A percentile compares a stretch with the other conserved stretches of the same genome.
phyloP scores from a whole-genome alignment of 805 yeast species.

The Monosporozyma siamensis region DNA sequence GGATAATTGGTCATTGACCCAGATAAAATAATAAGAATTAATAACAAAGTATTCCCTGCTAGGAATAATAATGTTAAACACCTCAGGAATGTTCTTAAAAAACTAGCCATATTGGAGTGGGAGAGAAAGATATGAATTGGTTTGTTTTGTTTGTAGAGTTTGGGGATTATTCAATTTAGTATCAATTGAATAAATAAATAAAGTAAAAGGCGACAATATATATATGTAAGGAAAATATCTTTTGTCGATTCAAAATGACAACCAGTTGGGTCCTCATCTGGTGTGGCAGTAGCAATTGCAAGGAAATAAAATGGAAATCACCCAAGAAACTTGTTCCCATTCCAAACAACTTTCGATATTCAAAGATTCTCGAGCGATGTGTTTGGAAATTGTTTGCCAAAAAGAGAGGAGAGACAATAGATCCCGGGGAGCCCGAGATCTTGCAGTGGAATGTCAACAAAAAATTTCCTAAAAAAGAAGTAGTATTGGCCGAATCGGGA shows the following conservation, averaged over 20 bases:
- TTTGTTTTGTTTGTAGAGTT: constrained; percentile 1
- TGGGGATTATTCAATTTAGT: no score
- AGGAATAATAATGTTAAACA: constrained; percentile 21
- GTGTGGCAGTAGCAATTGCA: no score
- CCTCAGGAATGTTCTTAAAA: constrained; percentile 8
- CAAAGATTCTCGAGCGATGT: no score
- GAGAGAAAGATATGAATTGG: constrained; percentile 14
- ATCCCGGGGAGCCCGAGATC: background rate
- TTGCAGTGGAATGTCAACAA: background rate
- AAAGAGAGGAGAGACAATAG: no score
- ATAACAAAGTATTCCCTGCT: constrained; percentile 37
- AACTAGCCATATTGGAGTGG: constrained; percentile 4
- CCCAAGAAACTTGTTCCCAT: no score
- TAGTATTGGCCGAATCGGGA: background rate
- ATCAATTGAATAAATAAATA: no score
- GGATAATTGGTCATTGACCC: constrained; percentile 55
- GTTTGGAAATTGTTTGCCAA: no score
- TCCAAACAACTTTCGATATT: no score
- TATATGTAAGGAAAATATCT: background rate
- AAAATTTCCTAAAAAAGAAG: background rate
- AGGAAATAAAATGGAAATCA: no score
- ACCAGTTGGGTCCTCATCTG: no score
- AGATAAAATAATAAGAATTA: constrained; percentile 52
- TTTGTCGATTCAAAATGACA: background rate
- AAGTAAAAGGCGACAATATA: no score